Evolutionary conservation across 768 basidiomycete genomes (phyloP).

Genomic region (Mycena albidolilacea): DNA sequence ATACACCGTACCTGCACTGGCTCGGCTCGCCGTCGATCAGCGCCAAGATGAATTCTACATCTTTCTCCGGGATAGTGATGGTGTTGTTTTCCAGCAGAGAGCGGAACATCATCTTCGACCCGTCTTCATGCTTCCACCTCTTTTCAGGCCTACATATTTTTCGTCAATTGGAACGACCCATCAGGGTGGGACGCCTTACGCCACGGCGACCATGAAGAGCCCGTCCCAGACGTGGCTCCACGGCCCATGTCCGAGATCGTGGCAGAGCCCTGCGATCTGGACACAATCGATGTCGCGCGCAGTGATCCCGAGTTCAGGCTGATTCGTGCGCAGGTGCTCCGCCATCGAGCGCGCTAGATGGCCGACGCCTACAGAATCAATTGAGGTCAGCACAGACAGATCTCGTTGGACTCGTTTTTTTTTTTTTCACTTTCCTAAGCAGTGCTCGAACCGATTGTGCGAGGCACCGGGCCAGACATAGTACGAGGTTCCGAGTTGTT

Average conservation of each 20-base stretch:
- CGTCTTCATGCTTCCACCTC: conserved; percentile 83
- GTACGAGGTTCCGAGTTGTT: conserved; percentile 85
- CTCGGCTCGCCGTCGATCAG: conserved; percentile 77
- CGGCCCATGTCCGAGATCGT: conserved; percentile 89
- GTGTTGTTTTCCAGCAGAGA: conserved; percentile 71
- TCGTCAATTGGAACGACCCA: background rate
- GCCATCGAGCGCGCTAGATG: conserved; percentile 79
- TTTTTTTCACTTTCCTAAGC: conserved; percentile 68
- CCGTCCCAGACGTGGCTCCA: conserved; percentile 91
- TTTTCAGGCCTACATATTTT: conserved; percentile 57
- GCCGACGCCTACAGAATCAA: conserved; percentile 71
- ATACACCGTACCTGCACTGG: conserved; percentile 60
- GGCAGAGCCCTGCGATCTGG: conserved; percentile 85
- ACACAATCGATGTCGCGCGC: conserved; percentile 83
- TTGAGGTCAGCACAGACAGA: background rate
- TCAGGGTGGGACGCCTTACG: conserved; percentile 61
- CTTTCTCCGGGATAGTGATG: conserved; percentile 62
- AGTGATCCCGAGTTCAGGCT: conserved; percentile 76
- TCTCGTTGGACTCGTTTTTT: background rate
- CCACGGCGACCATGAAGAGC: conserved; percentile 75
- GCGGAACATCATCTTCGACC: conserved; percentile 88
- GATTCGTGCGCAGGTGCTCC: conserved; percentile 66
- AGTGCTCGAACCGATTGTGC: conserved; percentile 89
- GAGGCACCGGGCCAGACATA: conserved; percentile 85
- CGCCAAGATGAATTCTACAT: conserved; percentile 79